Percentiles rank a stretch among this genome's conserved stretches.
Conservation (phyloP, 768 basidiomycete species). For the Kwoniella newhampshirensis region DNA sequence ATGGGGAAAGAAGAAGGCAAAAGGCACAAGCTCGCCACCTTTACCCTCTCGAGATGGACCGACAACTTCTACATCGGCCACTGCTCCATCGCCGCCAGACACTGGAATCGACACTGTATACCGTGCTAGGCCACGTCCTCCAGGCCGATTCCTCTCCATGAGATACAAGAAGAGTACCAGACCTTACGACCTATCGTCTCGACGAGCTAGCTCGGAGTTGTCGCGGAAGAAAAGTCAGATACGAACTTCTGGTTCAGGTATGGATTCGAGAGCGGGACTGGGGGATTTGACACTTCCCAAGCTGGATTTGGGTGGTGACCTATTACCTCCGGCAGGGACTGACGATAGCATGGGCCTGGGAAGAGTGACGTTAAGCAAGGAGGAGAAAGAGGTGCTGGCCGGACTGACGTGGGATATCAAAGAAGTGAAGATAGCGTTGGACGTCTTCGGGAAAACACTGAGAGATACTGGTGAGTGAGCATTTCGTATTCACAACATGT, state of each 20-base stretch:
- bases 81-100: not conserved
- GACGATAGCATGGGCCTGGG: conserved; percentile 13
- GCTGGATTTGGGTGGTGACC: conserved; percentile 18
- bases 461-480: conserved; percentile 25
- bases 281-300: conserved; percentile 6
- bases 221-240: conserved; percentile 6
- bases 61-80: not conserved
- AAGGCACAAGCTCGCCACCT: not conserved
- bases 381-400: conserved; percentile 22
- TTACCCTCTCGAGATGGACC: not conserved
- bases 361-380: conserved; percentile 8
- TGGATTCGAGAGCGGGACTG: not conserved
- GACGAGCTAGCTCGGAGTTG: conserved; percentile 10
- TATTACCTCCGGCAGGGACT: not conserved
- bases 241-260: not conserved
- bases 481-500: not conserved
- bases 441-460: conserved; percentile 23
- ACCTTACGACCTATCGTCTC: conserved; percentile 6
- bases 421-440: conserved; percentile 31
- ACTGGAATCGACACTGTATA: not conserved
- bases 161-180: not conserved
- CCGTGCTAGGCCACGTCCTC: conserved; percentile 7
- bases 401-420: conserved; percentile 12
- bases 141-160: conserved; percentile 10
- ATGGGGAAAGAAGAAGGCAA: conserved; percentile 25